Conservation (phyloP, 257 asterid species). For the Ocimum tenuiflorum region DNA sequence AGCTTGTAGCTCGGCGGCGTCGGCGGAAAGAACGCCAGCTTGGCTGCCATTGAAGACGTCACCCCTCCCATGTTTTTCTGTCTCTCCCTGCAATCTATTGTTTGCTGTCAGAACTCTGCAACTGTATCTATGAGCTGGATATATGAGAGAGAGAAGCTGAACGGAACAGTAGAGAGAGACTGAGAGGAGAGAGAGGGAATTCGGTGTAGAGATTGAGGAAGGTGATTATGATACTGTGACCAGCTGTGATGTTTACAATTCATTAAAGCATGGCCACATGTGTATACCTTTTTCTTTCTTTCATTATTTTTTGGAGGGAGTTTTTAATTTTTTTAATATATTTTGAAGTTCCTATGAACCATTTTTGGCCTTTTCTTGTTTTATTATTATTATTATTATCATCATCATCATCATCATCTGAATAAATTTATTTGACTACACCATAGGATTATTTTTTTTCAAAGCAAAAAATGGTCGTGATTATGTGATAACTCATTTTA, state of each 20-base stretch:
- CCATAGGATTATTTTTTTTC: too few relatives aligned
- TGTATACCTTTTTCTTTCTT: slow-evolving; percentile 16
- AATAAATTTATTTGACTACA: too few relatives aligned
- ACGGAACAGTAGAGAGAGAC: slow-evolving; percentile 3
- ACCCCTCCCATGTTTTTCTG: slow-evolving; percentile 67
- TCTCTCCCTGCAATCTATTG: background rate
- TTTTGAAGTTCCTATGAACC: slow-evolving; percentile 1
- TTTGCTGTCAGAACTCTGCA: slow-evolving; percentile 21
- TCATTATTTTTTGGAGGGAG: background rate
- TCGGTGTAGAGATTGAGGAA: slow-evolving; percentile 30
- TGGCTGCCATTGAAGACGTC: slow-evolving; percentile 98
- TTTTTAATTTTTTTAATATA: background rate
- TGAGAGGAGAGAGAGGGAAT: slow-evolving; percentile 3
- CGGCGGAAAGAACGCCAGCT: slow-evolving; percentile 90
- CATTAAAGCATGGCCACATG: slow-evolving; percentile 46
- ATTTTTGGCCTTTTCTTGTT: slow-evolving; percentile 19
- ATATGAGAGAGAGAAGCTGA: slow-evolving; percentile 19
- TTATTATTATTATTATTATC: too few relatives aligned
- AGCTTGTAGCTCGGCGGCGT: slow-evolving; percentile 74
- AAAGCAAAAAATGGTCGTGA: too few relatives aligned
- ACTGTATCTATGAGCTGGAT: slow-evolving; percentile 15
- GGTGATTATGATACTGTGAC: slow-evolving; percentile 37
- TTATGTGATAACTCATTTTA: too few relatives aligned
- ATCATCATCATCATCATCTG: too few relatives aligned
- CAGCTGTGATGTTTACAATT: slow-evolving; percentile 52